Percentiles rank a stretch among this genome's conserved stretches.
These are phyloP conservation scores for Rubia yunnanensis DNA, from an alignment of 257 asterid species.

Conservation along the genomic window DNA sequence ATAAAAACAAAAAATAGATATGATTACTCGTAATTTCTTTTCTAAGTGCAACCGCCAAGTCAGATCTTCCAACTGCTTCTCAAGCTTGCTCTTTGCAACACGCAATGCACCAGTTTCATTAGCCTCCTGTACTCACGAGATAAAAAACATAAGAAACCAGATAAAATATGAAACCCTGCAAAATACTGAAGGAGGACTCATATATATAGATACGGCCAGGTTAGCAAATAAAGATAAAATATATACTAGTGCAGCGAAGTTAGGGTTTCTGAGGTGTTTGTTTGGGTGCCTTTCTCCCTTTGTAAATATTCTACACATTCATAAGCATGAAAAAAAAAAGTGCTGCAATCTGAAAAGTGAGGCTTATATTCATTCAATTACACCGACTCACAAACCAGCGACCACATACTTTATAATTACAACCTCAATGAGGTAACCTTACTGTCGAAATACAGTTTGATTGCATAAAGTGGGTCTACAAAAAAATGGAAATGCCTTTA, in stretches of 20 bases:
- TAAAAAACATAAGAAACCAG: not conserved
- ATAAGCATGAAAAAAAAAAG: not conserved
- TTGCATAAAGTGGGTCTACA: not conserved
- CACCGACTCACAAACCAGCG: not conserved
- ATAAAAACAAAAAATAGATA: not conserved
- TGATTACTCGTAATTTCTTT: conserved; percentile 75
- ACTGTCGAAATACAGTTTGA: too few species aligned
- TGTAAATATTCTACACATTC: not conserved
- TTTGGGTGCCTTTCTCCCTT: not conserved
- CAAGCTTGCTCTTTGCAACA: conserved; percentile 86
- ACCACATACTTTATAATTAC: not conserved
- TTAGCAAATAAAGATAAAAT: not conserved
- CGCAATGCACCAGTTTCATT: conserved; percentile 98
- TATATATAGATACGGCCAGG: not conserved
- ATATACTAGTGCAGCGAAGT: not conserved
- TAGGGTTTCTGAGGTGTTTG: not conserved
- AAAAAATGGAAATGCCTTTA: not conserved
- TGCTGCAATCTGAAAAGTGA: not conserved
- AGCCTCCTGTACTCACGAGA: conserved; percentile 58
- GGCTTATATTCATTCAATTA: not conserved
- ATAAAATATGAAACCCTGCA: not conserved
- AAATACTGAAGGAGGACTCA: not conserved
- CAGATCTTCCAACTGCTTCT: conserved; percentile 94
- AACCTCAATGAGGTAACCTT: not conserved
- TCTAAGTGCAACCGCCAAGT: conserved; percentile 95